Evolutionary conservation across 176 grass and related monocot genomes (phyloP), one percentile per base, ranked within the genome.

Genomic region (Metroxylon sagu): DNA sequence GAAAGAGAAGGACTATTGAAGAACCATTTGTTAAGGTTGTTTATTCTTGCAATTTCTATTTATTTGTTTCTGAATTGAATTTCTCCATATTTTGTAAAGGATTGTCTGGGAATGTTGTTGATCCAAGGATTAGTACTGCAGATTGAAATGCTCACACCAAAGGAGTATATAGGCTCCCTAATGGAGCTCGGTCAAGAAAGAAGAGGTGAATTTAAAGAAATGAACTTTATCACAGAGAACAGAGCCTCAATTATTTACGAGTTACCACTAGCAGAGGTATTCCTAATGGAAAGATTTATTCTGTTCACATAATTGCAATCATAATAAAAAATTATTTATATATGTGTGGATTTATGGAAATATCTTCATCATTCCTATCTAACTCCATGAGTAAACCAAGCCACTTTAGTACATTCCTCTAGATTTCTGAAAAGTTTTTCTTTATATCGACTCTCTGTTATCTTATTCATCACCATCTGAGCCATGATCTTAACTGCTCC

Each of bases 151-250:
- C 80, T 96, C 54, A 96, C 91, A 56, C 91, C 91, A 39, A 96
- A 90, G 65, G 91, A 96, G 29, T 96, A 85, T 73, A 96, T 96
- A 74, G 91, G 91, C 27, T 53, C 91, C 68, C 79, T 96, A 77
- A 96, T 96, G 91, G 91, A 96, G 61, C 77, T 96, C 61, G 83
- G 80, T 70, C 91, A 96, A 90, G 91, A 96, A 29, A 90, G 91
- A 87, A 90, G 91, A 80, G 91, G 91, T 48, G 82, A 77, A 75
- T 96, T 90, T 77, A 96, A 90, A 77, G 86, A 96, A 79, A 87
- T 96, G 86, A 96, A 82, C 73, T 96, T 69, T 74, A 87, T 96
- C 27, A 85, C 91, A 66, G 80, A 96, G 80, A 84, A 71, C 56
- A 87, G 91, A 83, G 86, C 91, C 60, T 85, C 85, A 61, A 39